A percentile compares a stretch with the other conserved stretches of the same genome.
These are phyloP conservation scores for Cladosporium sp. DNA, from an alignment of 2,329 filamentous ascomycete species.

Conservation along the genomic window DNA sequence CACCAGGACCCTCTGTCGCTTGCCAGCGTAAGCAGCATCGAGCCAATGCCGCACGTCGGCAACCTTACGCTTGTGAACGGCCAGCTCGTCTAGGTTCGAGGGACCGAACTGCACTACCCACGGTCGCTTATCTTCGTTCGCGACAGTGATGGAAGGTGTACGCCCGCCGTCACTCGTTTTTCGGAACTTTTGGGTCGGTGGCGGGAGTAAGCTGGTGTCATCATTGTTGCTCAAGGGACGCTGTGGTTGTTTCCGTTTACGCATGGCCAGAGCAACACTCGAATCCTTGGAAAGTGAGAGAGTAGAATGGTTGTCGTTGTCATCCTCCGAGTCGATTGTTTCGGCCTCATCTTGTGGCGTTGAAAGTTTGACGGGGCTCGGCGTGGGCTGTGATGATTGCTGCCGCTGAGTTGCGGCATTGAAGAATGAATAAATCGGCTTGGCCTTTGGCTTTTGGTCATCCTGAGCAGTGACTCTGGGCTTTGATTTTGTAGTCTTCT, in stretches of 20 bases:
- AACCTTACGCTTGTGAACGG: conserved; percentile 92
- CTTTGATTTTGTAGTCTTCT: conserved; percentile 17
- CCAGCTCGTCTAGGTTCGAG: conserved; percentile 70
- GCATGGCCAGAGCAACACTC: conserved; percentile 28
- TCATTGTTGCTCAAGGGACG: conserved; percentile 12
- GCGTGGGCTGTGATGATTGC: conserved; percentile 32
- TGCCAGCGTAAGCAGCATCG: conserved; percentile 63
- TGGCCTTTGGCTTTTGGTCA: conserved; percentile 32
- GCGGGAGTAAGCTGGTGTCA: conserved; percentile 12
- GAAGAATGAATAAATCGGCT: conserved; percentile 48
- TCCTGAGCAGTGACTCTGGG: conserved; percentile 32
- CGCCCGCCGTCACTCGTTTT: conserved; percentile 34
- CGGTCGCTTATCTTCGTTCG: conserved; percentile 58
- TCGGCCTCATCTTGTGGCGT: conserved; percentile 22
- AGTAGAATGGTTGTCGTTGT: conserved; percentile 22
- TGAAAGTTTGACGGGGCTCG: conserved; percentile 38
- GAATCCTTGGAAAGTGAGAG: conserved; percentile 28
- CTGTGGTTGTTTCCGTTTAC: conserved; percentile 32
- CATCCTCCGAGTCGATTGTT: conserved; percentile 30
- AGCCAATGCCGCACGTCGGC: conserved; percentile 81
- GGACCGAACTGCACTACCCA: conserved; percentile 88
- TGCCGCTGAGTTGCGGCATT: conserved; percentile 39
- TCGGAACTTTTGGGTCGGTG: conserved; percentile 41
- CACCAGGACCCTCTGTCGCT: conserved; percentile 42
- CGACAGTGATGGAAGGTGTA: conserved; percentile 25